Evolutionary conservation across 768 basidiomycete genomes (phyloP), one percentile per base, ranked within the genome.

Genomic region (Macrolepiota albuminosa): DNA sequence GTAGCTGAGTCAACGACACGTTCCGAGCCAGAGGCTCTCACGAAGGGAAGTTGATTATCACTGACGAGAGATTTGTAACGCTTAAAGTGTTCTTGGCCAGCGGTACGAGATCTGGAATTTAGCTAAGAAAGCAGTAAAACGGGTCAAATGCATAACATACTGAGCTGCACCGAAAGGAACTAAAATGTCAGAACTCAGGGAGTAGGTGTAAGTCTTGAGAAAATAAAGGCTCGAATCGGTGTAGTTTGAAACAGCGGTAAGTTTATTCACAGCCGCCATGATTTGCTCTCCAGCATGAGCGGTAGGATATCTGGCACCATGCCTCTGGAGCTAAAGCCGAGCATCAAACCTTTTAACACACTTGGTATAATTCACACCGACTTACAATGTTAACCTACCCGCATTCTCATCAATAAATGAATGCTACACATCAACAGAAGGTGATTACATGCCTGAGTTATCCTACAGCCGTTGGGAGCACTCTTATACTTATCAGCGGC

Each of bases 271-370:
- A 0, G 86, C 78, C 4, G 67, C 61, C 18, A 70, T 62, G 9
- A 89, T 88, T 33, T 61, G 57, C 10, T 66, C 63, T 1, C 77
- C 69, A 11, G 82, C 78, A 2, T 77, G 76, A 0, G 68, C 63
- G 0, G 91, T 93, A 0, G 92, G 92, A 65, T 79, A 93, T 36
- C 92, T 83, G 1, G 89, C 84, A 3, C 91, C 91, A 66, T 95
- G 92, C 11, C 92, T 78, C 72, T 93, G 87, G 9, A 95, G 74
- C 91, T 93, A 53, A 16, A 49, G 53, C 36, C 6, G 7, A 4
- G 13, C n/a, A 26, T 58, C 47, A 50, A 33, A 43, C 7, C 9
- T 13, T 33, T 33, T 24, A 29, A 33, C 34, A 6, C 18, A 51
- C 40, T 40, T 16, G 29, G 5, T 6, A 5, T 8, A 6, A 26